Conservation (phyloP, 2,329 filamentous ascomycete genomes). For the Aspergillus arachidicola region DNA sequence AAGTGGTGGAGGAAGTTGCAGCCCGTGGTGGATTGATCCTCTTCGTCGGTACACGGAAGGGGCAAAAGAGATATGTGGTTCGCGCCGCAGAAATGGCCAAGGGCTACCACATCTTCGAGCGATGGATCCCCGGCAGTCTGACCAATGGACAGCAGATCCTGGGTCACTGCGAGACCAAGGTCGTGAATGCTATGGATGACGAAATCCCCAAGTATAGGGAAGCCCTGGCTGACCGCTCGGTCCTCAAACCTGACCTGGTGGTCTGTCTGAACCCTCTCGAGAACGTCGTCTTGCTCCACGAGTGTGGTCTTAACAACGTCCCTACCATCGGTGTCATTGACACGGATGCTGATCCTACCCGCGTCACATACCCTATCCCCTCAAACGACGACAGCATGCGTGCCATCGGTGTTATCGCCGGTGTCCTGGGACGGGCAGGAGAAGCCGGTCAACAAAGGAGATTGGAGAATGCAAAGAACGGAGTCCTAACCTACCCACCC, state of each 20-base stretch:
- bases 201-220: constrained; percentile 65
- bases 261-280: constrained; percentile 91
- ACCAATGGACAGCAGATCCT: constrained; percentile 93
- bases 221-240: constrained; percentile 64
- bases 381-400: constrained; percentile 96
- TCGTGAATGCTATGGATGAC: constrained; percentile 76
- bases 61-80: constrained; percentile 79
- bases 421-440: constrained; percentile 82
- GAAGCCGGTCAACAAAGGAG: constrained; percentile 73
- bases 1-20: constrained; percentile 84
- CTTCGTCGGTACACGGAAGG: constrained; percentile 84
- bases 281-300: constrained; percentile 86
- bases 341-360: constrained; percentile 87
- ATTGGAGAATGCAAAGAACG: constrained; percentile 62
- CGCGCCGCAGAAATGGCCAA: constrained; percentile 75
- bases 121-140: constrained; percentile 88
- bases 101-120: constrained; percentile 86
- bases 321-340: constrained; percentile 95
- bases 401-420: constrained; percentile 77
- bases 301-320: constrained; percentile 84
- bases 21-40: constrained; percentile 81
- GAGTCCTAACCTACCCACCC: constrained; percentile 61
- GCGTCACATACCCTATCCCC: constrained; percentile 95
- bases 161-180: constrained; percentile 66
- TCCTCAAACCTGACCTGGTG: constrained; percentile 84